Percentiles rank a stretch among this genome's conserved stretches.
These are phyloP conservation scores for Metarhizium brunneum DNA, from an alignment of 2,329 filamentous ascomycete species.

Conservation along the genomic window DNA sequence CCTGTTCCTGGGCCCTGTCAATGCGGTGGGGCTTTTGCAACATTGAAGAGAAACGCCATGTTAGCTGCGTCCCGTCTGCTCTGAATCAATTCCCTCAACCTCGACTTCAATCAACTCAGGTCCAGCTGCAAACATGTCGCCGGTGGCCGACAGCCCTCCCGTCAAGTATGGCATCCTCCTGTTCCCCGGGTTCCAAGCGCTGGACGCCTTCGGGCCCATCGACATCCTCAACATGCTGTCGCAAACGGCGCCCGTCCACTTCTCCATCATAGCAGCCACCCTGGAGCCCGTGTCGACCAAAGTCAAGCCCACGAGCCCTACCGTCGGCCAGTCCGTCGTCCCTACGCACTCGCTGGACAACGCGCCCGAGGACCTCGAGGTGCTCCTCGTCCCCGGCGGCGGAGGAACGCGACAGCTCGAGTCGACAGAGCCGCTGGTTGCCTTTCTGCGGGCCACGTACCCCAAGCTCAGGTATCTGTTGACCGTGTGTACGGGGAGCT, in stretches of 20 bases:
- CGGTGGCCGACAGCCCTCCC: conserved; percentile 1
- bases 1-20: neutral
- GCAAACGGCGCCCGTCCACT: conserved; percentile 10
- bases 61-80: neutral
- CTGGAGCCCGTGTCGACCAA: conserved; percentile 20
- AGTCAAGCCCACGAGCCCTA: conserved; percentile 1
- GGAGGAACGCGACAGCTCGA: conserved; percentile 19
- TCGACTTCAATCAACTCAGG: neutral
- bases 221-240: conserved; percentile 24
- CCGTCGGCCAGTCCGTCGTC: conserved; percentile 19
- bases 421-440: conserved; percentile 7
- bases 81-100: neutral
- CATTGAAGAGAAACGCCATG: no score
- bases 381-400: conserved; percentile 31
- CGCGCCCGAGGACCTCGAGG: conserved; percentile 23
- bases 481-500: conserved; percentile 43
- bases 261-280: conserved; percentile 18
- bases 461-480: conserved; percentile 31
- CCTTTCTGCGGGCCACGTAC: conserved; percentile 32
- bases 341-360: conserved; percentile 22
- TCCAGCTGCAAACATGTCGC: neutral
- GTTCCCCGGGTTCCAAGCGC: conserved; percentile 25
- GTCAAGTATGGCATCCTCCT: conserved; percentile 22
- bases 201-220: conserved; percentile 31
- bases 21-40: no score